phyloP scores from a whole-genome alignment of 2,329 filamentous ascomycete genomes.

The Aspergillus udagawae region DNA sequence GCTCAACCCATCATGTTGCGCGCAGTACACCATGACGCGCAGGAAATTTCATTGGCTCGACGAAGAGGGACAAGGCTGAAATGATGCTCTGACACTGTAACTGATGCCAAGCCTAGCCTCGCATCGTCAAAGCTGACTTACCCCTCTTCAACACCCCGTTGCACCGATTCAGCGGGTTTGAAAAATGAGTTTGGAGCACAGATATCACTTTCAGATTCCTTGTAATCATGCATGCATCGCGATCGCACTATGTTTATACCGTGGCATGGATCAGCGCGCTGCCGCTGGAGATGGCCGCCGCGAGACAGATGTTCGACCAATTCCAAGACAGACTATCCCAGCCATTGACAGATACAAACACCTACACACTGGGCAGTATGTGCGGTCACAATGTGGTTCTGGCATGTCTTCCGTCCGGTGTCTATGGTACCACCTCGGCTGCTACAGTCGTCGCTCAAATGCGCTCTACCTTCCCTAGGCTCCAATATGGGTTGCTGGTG shows the following conservation, averaged over 20 bases:
- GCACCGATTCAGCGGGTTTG: no score
- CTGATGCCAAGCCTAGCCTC: no score
- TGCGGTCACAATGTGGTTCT: slow-evolving; percentile 2
- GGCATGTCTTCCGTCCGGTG: slow-evolving; percentile 1
- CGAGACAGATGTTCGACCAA: slow-evolving; percentile 6
- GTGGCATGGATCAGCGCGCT: background rate
- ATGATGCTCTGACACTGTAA: no score
- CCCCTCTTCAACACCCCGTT: no score
- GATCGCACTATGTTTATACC: background rate
- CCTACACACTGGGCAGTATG: slow-evolving; percentile 2
- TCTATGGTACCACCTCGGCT: slow-evolving; percentile 5
- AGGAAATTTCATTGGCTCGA: no score
- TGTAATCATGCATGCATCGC: no score
- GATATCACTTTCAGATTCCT: no score
- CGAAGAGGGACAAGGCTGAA: no score
- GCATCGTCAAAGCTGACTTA: no score
- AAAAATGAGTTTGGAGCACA: no score
- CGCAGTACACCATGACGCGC: no score
- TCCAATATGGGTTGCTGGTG: slow-evolving; percentile 6
- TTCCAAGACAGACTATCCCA: background rate
- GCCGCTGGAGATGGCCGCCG: background rate
- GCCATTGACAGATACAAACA: background rate
- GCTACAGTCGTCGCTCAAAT: background rate
- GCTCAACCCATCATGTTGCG: no score
- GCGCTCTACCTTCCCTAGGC: background rate